Conservation (phyloP, 2,329 filamentous ascomycete species). For the Mycosphaerelloides madeirae region DNA sequence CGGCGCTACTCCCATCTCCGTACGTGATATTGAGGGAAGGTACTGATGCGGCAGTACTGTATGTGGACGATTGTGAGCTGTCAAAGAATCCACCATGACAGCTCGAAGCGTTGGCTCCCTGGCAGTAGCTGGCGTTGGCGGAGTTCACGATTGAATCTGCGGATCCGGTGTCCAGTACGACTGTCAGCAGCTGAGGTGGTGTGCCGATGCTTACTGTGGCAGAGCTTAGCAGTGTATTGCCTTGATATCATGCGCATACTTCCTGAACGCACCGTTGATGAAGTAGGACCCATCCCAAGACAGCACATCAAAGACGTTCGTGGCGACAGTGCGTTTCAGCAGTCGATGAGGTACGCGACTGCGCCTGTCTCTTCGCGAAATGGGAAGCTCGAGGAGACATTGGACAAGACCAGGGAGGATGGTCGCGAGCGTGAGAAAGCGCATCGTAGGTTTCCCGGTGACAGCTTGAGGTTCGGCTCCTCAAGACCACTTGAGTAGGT, state of each 20-base stretch:
- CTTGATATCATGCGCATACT: not conserved
- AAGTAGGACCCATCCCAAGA: not conserved
- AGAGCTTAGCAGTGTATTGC: not conserved
- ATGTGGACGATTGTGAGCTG: constrained; percentile 16
- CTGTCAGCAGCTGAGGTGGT: constrained; percentile 24
- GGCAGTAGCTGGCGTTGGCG: constrained; percentile 17
- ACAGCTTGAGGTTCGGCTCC: too few relatives aligned
- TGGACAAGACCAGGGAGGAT: too few relatives aligned
- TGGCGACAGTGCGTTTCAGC: not conserved
- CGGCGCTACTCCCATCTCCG: constrained; percentile 18
- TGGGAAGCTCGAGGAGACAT: too few relatives aligned
- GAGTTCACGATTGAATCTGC: constrained; percentile 26
- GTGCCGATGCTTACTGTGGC: constrained; percentile 25
- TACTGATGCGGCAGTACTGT: constrained; percentile 11
- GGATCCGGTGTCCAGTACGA: constrained; percentile 29
- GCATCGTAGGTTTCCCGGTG: too few relatives aligned
- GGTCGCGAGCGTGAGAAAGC: too few relatives aligned
- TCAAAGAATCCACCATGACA: constrained; percentile 26
- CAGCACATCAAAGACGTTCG: not conserved
- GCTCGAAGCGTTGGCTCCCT: constrained; percentile 6
- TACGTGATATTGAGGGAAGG: constrained; percentile 24
- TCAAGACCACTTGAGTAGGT: too few relatives aligned
- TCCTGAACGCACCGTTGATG: not conserved
- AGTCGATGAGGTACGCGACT: too few relatives aligned
- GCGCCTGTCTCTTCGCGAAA: too few relatives aligned